These are phyloP conservation scores for Aspergillus kassunensis DNA, from an alignment of 495 filamentous ascomycete genomes.

Conservation along the genomic window DNA sequence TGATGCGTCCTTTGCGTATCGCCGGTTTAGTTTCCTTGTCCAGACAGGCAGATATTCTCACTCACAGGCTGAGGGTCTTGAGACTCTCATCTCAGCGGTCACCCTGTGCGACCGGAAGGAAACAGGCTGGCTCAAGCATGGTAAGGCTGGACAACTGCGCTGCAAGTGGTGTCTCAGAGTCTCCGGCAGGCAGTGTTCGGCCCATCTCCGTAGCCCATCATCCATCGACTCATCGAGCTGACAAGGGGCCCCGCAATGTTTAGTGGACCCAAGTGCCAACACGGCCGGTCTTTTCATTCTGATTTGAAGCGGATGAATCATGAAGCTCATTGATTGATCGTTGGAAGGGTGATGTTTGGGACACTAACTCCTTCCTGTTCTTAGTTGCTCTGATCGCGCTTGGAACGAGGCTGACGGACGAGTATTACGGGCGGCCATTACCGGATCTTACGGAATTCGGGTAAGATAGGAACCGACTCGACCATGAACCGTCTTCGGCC, in stretches of 20 bases:
- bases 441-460: constrained; percentile 19
- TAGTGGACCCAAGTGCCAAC: constrained; percentile 2
- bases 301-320: too few species aligned
- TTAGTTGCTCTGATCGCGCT: not conserved
- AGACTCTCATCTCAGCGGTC: not conserved
- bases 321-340: constrained; percentile 4
- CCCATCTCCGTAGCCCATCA: not conserved
- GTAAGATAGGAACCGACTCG: constrained; percentile 22
- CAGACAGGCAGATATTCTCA: not conserved
- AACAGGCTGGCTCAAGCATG: not conserved
- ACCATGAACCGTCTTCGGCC: not conserved
- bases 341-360: constrained; percentile 4
- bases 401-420: constrained; percentile 21
- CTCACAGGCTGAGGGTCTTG: not conserved
- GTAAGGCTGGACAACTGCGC: not conserved
- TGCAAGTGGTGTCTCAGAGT: not conserved
- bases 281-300: too few species aligned
- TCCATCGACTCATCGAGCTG: not conserved
- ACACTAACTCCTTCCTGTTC: constrained; percentile 3
- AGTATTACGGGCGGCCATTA: constrained; percentile 7
- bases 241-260: constrained; percentile 8
- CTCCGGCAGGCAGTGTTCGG: not conserved
- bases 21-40: constrained; percentile 7
- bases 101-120: not conserved
- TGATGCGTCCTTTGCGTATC: constrained; percentile 2